phyloP scores from a whole-genome alignment of 106 monocot species.

The Cymbidium sinense region DNA sequence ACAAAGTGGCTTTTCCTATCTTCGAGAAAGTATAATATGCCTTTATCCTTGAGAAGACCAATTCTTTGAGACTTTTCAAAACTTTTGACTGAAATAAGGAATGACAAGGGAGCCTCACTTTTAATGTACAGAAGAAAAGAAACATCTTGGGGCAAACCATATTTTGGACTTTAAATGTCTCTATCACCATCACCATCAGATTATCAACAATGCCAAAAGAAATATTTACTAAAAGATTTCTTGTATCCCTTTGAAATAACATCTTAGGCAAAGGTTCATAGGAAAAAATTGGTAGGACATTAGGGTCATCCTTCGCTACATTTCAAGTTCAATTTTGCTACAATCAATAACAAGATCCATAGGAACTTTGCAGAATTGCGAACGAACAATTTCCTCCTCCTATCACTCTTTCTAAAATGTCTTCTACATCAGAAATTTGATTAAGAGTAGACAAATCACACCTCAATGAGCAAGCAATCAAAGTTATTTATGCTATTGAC shows the following conservation, averaged over 20 bases:
- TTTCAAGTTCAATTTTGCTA: conserved; percentile 23
- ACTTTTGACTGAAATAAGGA: conserved; percentile 31
- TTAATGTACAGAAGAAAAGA: conserved; percentile 40
- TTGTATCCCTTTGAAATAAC: too few relatives aligned
- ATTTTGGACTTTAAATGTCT: background rate
- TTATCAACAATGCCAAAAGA: too few relatives aligned
- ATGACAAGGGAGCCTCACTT: conserved; percentile 37
- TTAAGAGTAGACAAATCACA: conserved; percentile 42
- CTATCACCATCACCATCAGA: conserved; percentile 4
- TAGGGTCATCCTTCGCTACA: too few relatives aligned
- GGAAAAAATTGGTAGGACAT: too few relatives aligned
- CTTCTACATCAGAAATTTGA: conserved; percentile 47
- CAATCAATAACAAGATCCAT: conserved; percentile 44
- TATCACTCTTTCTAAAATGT: too few relatives aligned
- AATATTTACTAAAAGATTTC: too few relatives aligned
- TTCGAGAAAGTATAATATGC: conserved; percentile 47
- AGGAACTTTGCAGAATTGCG: conserved; percentile 42
- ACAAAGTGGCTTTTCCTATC: conserved; percentile 47
- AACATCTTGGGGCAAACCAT: conserved; percentile 22
- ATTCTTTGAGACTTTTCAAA: conserved; percentile 18
- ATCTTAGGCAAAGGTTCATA: too few relatives aligned
- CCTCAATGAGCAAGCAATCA: conserved; percentile 14
- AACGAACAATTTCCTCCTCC: too few relatives aligned
- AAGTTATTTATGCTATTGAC: too few relatives aligned
- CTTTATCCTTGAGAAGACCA: conserved; percentile 47